These are phyloP conservation scores for Pseudocercospora fuligena DNA, from an alignment of 2,329 filamentous ascomycete species.

Conservation along the genomic window DNA sequence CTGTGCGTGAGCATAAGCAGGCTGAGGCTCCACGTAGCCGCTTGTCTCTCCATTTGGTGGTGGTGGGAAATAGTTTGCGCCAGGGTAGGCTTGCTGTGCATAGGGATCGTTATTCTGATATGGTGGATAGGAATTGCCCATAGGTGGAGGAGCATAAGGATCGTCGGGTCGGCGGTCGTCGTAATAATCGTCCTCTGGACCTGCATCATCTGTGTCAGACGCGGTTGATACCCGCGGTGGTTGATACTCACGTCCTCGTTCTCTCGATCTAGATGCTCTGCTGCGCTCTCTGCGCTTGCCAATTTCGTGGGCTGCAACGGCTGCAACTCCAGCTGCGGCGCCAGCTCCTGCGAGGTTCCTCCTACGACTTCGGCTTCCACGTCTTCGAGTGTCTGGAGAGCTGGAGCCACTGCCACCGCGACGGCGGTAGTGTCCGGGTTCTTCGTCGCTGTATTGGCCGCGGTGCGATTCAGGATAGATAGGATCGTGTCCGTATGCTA, in stretches of 20 bases:
- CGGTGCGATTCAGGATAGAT: slow-evolving; percentile 60
- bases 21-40: slow-evolving; percentile 40
- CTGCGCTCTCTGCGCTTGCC: slow-evolving; percentile 62
- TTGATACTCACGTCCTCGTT: slow-evolving; percentile 23
- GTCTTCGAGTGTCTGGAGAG: slow-evolving; percentile 44
- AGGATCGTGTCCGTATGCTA: slow-evolving; percentile 68
- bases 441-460: slow-evolving; percentile 45
- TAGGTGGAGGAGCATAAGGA: slow-evolving; percentile 42
- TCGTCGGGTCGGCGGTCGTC: slow-evolving; percentile 32
- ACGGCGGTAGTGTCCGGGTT: slow-evolving; percentile 49
- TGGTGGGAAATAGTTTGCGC: slow-evolving; percentile 56
- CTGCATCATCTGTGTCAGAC: slow-evolving; percentile 7
- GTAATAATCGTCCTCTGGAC: slow-evolving; percentile 29
- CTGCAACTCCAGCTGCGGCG: slow-evolving; percentile 62
- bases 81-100: slow-evolving; percentile 45
- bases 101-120: slow-evolving; percentile 39
- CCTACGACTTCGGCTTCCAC: slow-evolving; percentile 49
- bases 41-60: slow-evolving; percentile 42
- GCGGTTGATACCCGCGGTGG: slow-evolving; percentile 11
- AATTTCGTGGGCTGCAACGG: slow-evolving; percentile 62
- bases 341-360: slow-evolving; percentile 60
- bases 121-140: slow-evolving; percentile 37
- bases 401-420: slow-evolving; percentile 48
- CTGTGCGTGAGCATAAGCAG: slow-evolving; percentile 38
- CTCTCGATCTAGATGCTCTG: slow-evolving; percentile 38